phyloP scores from a whole-genome alignment of 2,329 filamentous ascomycete genomes.

The Monilinia polystroma region DNA sequence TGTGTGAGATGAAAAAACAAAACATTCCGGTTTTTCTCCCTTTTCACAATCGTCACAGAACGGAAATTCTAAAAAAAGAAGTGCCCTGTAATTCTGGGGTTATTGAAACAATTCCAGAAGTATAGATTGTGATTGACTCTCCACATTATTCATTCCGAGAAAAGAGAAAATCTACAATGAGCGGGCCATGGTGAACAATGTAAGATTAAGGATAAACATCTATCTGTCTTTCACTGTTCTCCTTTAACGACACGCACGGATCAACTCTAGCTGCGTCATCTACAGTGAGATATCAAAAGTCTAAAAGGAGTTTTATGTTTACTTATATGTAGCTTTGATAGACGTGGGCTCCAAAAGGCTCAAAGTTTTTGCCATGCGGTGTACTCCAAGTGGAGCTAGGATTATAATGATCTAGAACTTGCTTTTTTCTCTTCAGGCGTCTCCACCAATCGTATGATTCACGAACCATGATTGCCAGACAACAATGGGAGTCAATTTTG shows the following conservation, averaged over 20 bases:
- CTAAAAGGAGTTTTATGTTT: background rate
- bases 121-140: background rate
- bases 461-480: constrained; percentile 1
- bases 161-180: background rate
- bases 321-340: background rate
- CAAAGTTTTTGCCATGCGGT: background rate
- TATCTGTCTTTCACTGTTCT: background rate
- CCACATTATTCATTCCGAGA: background rate
- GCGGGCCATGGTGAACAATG: background rate
- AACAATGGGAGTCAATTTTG: background rate
- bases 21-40: constrained; percentile 6
- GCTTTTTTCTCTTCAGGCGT: background rate
- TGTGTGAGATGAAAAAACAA: background rate
- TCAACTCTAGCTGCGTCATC: background rate
- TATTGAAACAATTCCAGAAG: constrained; percentile 3
- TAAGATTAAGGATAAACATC: background rate
- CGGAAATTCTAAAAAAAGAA: background rate
- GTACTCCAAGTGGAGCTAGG: background rate
- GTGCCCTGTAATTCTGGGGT: background rate
- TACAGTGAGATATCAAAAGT: background rate
- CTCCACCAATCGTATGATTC: background rate
- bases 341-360: background rate
- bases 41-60: constrained; percentile 2
- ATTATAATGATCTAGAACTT: background rate
- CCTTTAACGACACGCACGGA: background rate